Evolutionary conservation across 192 early-diverging fungal genomes (phyloP), one percentile per base, ranked within the genome.

Genomic region (Spinellus fusiger): DNA sequence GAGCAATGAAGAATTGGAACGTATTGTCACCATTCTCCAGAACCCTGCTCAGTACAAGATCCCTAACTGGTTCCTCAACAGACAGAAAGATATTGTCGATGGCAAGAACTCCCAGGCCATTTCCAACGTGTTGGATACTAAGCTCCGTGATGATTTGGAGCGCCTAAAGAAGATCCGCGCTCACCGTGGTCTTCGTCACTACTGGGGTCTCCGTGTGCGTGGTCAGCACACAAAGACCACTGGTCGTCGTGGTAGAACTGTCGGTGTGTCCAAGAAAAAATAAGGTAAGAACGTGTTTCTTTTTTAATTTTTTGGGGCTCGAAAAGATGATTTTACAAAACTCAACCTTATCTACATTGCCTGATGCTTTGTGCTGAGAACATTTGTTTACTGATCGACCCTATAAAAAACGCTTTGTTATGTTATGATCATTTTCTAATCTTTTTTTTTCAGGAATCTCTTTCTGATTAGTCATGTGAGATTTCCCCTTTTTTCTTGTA

Each of bases 191-290:
- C 83, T 98, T 74, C 93, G 96, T 87, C 94, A 98, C 88, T 89
- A 84, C 80, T 93, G 90, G 88, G 93, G 93, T 80, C 77, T 98
- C 77, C 92, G 93, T 86, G 94, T 97, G 68, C 90, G 96, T 84
- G 94, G 96, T 84, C 96, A 98, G 80, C 96, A 98, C 86, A 96
- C 94, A 81, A 97, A 98, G 84, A 98, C 94, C 77, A 98, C 94
- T 52, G 94, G 96, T 77, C 90, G 96, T 70, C 86, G 90, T 63
- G 96, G 96, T 73, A 83, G 90, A 75, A 89, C 89, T 64, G 93
- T 98, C 74, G 94, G 93, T 93, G 91, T 94, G 70, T 85, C 91
- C 84, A 98, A 96, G 91, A 98, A 96, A 93, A 96, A 96, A 79
- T 81, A 83, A 33, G 16, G 4, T 25, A 22, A 25, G 40, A 3